These are phyloP conservation scores for Zoysia matrella DNA, from an alignment of 202 grass and related monocot species.

Conservation along the genomic window DNA sequence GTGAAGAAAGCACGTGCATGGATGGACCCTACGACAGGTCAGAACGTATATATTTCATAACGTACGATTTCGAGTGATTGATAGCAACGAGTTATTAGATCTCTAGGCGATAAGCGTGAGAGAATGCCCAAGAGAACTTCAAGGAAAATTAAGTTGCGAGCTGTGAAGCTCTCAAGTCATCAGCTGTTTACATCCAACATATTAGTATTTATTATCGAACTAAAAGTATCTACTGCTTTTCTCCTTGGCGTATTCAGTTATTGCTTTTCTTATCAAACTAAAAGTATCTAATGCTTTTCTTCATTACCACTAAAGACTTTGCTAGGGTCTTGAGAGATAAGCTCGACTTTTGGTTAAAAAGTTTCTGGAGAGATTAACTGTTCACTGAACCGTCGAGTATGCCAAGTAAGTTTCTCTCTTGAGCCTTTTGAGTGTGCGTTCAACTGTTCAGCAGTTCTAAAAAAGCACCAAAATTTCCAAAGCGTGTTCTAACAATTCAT, in stretches of 20 bases:
- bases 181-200: constrained; percentile 3
- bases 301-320: background rate
- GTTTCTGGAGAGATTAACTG: background rate
- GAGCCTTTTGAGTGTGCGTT: constrained; percentile 11
- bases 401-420: no score
- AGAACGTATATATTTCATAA: constrained; percentile 3
- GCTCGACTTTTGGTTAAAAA: constrained; percentile 5
- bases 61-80: background rate
- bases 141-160: background rate
- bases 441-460: background rate
- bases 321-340: background rate
- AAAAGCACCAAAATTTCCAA: background rate
- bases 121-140: constrained; percentile 31
- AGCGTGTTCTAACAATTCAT: constrained; percentile 9
- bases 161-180: background rate
- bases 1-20: constrained; percentile 37
- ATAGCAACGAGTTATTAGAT: background rate
- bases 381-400: no score
- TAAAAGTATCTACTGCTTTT: background rate
- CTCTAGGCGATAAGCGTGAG: constrained; percentile 28
- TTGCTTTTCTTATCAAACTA: constrained; percentile 25
- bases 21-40: constrained; percentile 26
- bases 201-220: background rate
- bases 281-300: background rate
- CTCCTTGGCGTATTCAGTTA: background rate